Conservation (phyloP, 2,329 filamentous ascomycete species). For the Epichloe sibirici region DNA sequence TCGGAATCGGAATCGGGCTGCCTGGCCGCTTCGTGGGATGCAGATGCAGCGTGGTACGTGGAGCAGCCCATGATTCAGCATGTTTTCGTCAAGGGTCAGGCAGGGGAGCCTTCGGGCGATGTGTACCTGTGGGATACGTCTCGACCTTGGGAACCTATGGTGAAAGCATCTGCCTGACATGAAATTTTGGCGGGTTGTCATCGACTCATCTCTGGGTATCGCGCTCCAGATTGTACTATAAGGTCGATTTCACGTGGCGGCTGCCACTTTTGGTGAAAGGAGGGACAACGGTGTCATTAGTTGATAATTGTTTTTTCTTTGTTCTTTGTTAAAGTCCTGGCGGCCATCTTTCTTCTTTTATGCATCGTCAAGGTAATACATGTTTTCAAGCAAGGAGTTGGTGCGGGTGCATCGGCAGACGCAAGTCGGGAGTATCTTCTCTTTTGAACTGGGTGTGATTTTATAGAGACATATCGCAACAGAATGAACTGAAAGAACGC, state of each 20-base stretch:
- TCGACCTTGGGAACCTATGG: slow-evolving; percentile 30
- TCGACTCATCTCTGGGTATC: not conserved
- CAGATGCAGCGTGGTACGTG: not conserved
- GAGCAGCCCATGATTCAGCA: slow-evolving; percentile 16
- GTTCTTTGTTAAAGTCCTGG: not conserved
- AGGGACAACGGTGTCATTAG: not conserved
- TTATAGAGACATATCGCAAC: not conserved
- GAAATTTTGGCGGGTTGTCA: not conserved
- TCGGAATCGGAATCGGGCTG: slow-evolving; percentile 9
- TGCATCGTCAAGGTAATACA: not conserved
- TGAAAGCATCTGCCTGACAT: slow-evolving; percentile 23
- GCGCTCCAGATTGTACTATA: not conserved
- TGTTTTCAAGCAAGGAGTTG: slow-evolving; percentile 1
- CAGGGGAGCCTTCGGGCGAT: slow-evolving; percentile 20
- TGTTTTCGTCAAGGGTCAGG: slow-evolving; percentile 24
- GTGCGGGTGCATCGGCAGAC: not conserved
- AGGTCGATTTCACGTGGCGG: not conserved
- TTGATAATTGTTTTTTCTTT: not conserved
- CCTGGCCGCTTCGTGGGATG: slow-evolving; percentile 8
- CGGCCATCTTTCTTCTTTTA: not conserved
- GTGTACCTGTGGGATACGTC: slow-evolving; percentile 30
- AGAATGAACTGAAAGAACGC: not conserved
- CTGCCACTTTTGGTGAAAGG: not conserved
- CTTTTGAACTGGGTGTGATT: not conserved
- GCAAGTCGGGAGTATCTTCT: not conserved